phyloP scores from a whole-genome alignment of 2,329 filamentous ascomycete species.

The Cryphonectria radicalis region DNA sequence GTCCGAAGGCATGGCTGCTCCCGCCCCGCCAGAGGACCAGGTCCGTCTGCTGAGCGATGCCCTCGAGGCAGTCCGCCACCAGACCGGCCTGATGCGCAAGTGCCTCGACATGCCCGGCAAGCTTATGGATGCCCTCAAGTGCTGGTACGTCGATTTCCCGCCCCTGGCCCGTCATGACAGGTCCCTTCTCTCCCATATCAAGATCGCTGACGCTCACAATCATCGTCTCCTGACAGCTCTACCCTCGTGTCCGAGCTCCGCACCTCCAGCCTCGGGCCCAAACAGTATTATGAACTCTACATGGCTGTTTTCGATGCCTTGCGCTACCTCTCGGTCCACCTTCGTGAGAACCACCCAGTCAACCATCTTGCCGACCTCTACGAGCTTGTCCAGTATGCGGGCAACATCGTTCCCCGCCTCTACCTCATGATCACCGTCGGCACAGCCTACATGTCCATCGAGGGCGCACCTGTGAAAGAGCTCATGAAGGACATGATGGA shows the following conservation, averaged over 20 bases:
- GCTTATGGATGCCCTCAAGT: constrained; percentile 99
- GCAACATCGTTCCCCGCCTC: constrained; percentile 93
- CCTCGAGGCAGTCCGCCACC: constrained; percentile 92
- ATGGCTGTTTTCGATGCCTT: constrained; percentile 99
- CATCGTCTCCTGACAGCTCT: constrained; percentile 62
- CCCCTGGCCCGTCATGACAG: neutral
- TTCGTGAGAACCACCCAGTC: constrained; percentile 95
- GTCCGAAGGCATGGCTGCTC: constrained; percentile 46
- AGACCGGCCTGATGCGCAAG: constrained; percentile 96
- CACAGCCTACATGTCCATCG: constrained; percentile 98
- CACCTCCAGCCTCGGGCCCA: constrained; percentile 95
- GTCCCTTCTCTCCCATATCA: neutral
- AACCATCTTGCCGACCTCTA: constrained; percentile 98
- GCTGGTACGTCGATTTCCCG: constrained; percentile 71
- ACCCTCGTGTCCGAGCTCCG: constrained; percentile 98
- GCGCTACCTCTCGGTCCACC: constrained; percentile 92
- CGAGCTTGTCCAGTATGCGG: constrained; percentile 96
- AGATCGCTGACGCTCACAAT: constrained; percentile 22
- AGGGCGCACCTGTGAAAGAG: constrained; percentile 98
- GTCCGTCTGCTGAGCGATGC: constrained; percentile 97
- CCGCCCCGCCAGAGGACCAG: constrained; percentile 75
- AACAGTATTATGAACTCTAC: constrained; percentile 99
- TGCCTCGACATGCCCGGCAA: constrained; percentile 96
- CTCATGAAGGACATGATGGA: constrained; percentile 99
- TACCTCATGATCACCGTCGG: constrained; percentile 99